These are phyloP conservation scores for Pulicaria dysenterica DNA, from an alignment of 129 eudicot species.

Conservation along the genomic window DNA sequence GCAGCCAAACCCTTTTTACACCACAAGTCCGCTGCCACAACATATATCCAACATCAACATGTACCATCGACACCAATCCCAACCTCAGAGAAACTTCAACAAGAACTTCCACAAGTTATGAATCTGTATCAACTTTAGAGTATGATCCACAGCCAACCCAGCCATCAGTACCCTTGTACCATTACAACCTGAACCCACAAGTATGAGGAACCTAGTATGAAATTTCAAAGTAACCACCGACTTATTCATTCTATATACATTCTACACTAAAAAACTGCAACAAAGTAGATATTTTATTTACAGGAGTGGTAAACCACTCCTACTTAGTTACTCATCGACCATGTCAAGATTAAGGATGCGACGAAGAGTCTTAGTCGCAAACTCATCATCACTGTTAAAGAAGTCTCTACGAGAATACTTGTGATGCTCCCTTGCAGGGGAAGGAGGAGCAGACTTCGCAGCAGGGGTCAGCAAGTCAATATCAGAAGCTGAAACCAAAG, in stretches of 20 bases:
- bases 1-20: slow-evolving; percentile 18
- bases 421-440: slow-evolving; percentile 65
- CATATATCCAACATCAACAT: background rate
- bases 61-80: background rate
- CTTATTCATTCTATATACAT: slow-evolving; percentile 54
- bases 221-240: slow-evolving; percentile 30
- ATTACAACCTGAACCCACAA: slow-evolving; percentile 21
- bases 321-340: slow-evolving; percentile 50
- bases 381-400: slow-evolving; percentile 58
- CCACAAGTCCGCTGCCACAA: slow-evolving; percentile 2
- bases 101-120: slow-evolving; percentile 18
- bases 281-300: slow-evolving; percentile 53
- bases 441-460: slow-evolving; percentile 88
- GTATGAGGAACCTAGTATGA: slow-evolving; percentile 29
- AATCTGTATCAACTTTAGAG: slow-evolving; percentile 23
- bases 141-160: slow-evolving; percentile 37
- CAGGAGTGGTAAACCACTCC: slow-evolving; percentile 48
- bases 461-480: slow-evolving; percentile 43
- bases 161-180: slow-evolving; percentile 33
- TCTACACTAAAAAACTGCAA: slow-evolving; percentile 36
- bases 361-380: slow-evolving; percentile 84
- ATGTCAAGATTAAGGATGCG: slow-evolving; percentile 92
- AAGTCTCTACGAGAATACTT: slow-evolving; percentile 34
- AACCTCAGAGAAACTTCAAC: slow-evolving; percentile 12
- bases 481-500: slow-evolving; percentile 46